Conservation (phyloP, 2,329 filamentous ascomycete species). For the Calonectria ilicicola region DNA sequence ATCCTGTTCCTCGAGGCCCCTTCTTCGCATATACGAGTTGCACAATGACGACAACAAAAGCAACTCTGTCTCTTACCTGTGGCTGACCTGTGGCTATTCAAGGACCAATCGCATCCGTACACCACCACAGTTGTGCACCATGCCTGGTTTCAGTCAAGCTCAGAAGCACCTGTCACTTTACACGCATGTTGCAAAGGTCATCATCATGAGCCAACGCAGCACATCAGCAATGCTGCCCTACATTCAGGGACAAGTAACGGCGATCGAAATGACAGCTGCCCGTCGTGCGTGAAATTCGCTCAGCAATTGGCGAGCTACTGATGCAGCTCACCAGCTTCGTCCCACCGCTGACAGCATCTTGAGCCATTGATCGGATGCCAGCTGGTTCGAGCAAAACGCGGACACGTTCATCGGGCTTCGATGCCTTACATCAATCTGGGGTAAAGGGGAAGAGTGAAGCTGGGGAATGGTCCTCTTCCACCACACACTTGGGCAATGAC, state of each 20-base stretch:
- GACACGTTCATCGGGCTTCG: background rate
- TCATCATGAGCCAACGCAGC: background rate
- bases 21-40: background rate
- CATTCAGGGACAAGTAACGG: background rate
- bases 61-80: background rate
- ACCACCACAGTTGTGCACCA: background rate
- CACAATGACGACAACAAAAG: background rate
- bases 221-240: background rate
- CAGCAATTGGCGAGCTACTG: constrained; percentile 29
- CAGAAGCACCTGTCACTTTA: background rate
- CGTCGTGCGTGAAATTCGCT: constrained; percentile 9
- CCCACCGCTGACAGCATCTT: constrained; percentile 18
- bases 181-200: background rate
- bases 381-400: background rate
- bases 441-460: background rate
- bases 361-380: constrained; percentile 8
- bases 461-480: background rate
- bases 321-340: background rate
- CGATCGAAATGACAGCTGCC: background rate
- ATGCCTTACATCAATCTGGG: background rate
- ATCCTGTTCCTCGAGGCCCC: too few species aligned
- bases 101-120: background rate
- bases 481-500: background rate
- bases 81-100: background rate
- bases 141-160: background rate